A percentile compares a stretch with the other conserved stretches of the same genome.
These are phyloP conservation scores for Luffa aegyptiaca DNA, from an alignment of 306 rosid genomes.

Conservation along the genomic window DNA sequence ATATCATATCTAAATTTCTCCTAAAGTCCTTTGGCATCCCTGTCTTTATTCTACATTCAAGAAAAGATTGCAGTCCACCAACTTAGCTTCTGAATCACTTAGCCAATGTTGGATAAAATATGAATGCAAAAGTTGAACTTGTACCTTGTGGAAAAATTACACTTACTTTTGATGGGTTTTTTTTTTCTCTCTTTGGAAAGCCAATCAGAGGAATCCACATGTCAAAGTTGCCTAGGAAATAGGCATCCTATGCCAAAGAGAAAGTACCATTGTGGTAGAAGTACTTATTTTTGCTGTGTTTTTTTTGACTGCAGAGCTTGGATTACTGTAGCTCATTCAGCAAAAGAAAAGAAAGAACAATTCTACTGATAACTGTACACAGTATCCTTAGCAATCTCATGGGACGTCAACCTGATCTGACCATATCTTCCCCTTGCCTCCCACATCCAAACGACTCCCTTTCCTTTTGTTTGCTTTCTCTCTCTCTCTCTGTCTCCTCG, in stretches of 20 bases:
- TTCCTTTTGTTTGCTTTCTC: conserved; percentile 4
- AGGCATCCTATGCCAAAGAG: conserved; percentile 7
- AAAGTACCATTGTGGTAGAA: background rate
- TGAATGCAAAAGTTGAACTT: background rate
- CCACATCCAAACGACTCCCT: background rate
- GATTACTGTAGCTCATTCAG: background rate
- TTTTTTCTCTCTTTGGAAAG: background rate
- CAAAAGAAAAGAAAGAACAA: conserved; percentile 4
- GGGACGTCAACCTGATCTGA: conserved; percentile 19
- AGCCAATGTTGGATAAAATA: background rate
- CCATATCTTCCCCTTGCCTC: conserved; percentile 10
- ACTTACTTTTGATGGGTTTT: background rate
- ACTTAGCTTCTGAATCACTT: background rate
- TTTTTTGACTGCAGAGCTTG: background rate
- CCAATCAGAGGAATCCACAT: background rate
- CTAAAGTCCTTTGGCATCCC: background rate
- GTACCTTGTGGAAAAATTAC: background rate
- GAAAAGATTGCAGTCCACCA: background rate
- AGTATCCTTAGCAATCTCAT: conserved; percentile 6
- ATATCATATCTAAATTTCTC: background rate
- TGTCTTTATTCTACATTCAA: conserved; percentile 1
- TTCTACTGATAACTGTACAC: background rate
- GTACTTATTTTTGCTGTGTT: background rate
- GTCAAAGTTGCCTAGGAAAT: background rate
- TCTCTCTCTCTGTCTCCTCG: background rate